A percentile compares a stretch with the other conserved stretches of the same genome.
Conservation (phyloP, 306 rosid genomes). For the cucumber (Cucumis sativus) region DNA sequence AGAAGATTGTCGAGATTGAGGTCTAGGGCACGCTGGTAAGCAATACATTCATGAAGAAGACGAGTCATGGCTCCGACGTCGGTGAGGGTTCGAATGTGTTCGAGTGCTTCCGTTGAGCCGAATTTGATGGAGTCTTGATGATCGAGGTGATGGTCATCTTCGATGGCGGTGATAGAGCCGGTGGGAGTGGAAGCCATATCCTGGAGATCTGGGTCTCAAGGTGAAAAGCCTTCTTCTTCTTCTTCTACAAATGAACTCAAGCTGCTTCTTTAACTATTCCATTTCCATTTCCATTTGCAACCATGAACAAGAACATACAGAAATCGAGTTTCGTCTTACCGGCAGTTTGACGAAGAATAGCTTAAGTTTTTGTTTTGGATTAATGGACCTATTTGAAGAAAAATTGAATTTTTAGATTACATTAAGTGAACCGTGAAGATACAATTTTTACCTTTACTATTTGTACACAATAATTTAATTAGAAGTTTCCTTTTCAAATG, state of each 20-base stretch:
- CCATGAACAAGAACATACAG: neutral
- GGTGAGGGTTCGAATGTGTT: constrained; percentile 25
- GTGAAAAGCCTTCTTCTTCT: neutral
- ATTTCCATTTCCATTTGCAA: neutral
- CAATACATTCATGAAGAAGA: constrained; percentile 53
- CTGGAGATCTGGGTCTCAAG: neutral
- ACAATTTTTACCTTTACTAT: too few relatives aligned
- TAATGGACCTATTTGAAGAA: too few relatives aligned
- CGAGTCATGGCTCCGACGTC: constrained; percentile 54
- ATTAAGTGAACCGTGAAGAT: too few relatives aligned
- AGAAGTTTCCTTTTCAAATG: too few relatives aligned
- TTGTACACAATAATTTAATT: too few relatives aligned
- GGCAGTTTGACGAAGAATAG: neutral
- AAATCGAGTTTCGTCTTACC: neutral
- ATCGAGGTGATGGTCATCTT: constrained; percentile 14
- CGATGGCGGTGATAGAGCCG: constrained; percentile 16
- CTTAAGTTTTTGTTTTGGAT: too few relatives aligned
- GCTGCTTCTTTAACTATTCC: neutral
- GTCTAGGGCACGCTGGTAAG: constrained; percentile 46
- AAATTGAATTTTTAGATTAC: too few relatives aligned
- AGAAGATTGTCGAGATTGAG: constrained; percentile 55
- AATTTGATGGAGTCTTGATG: constrained; percentile 27
- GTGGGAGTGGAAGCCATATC: constrained; percentile 32
- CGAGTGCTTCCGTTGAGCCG: constrained; percentile 29
- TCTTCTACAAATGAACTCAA: neutral